Evolutionary conservation across 129 eudicot species (phyloP).

Genomic region (Flaveria brownii): DNA sequence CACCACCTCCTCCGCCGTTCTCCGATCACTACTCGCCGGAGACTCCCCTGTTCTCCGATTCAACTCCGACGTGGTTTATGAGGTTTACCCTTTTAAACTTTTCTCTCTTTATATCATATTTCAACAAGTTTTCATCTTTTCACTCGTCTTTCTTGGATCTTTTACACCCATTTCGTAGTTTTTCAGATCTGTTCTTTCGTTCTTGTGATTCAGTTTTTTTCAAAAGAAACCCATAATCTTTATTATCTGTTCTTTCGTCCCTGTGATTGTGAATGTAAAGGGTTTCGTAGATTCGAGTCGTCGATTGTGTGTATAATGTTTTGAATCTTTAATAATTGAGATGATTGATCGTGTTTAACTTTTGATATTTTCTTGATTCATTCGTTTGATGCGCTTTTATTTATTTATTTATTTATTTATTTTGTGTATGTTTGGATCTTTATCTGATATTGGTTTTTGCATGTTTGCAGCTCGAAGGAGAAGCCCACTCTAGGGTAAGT

Average conservation of each 20-base stretch:
- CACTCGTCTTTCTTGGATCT: conserved; percentile 10
- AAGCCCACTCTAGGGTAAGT: conserved; percentile 99
- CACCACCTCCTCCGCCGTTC: conserved; percentile 1
- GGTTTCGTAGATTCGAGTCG: conserved; percentile 21
- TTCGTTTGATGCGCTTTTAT: not conserved
- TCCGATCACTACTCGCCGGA: conserved; percentile 35
- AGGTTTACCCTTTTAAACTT: conserved; percentile 30
- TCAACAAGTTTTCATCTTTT: not conserved
- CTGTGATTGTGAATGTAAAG: not conserved
- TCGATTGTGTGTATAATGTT: not conserved
- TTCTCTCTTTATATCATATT: not conserved
- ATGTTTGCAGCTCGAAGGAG: conserved; percentile 98
- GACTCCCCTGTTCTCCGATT: conserved; percentile 45
- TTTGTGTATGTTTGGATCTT: conserved; percentile 19
- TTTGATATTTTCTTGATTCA: too few relatives aligned
- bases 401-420: not conserved
- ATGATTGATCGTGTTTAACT: too few relatives aligned
- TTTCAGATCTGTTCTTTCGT: conserved; percentile 43
- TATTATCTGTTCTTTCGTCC: not conserved
- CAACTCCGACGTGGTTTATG: conserved; percentile 66
- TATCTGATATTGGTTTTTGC: not conserved
- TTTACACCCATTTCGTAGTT: conserved; percentile 1
- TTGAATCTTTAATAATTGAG: not conserved
- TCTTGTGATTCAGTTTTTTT: not conserved
- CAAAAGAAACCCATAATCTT: not conserved